Evolutionary conservation across 2,329 filamentous ascomycete species (phyloP).

Genomic region (Aspergillus sp.): DNA sequence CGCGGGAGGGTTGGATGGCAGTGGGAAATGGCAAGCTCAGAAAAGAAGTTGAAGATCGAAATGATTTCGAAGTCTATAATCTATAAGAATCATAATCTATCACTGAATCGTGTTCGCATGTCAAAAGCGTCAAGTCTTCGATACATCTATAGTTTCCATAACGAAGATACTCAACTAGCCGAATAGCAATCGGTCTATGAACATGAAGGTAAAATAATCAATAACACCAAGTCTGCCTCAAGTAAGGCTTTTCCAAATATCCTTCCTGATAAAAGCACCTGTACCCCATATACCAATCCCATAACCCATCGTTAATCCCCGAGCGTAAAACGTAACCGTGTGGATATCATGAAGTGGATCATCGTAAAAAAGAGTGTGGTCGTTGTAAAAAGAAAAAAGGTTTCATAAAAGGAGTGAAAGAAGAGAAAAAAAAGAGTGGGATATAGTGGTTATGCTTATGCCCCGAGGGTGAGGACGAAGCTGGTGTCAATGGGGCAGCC

Average conservation of each 20-base stretch:
- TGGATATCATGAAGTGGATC: not conserved
- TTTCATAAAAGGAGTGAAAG: not conserved
- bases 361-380: not conserved
- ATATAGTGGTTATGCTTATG: constrained; percentile 5
- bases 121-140: not conserved
- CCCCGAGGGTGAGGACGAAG: constrained; percentile 36
- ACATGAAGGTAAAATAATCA: not conserved
- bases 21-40: not conserved
- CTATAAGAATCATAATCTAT: not conserved
- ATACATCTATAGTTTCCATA: not conserved
- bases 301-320: not conserved
- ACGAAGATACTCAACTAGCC: not conserved
- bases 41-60: not conserved
- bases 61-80: not conserved
- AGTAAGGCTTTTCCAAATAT: not conserved
- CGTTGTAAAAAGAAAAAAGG: not conserved
- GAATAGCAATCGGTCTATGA: not conserved
- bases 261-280: not conserved
- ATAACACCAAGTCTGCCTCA: not conserved
- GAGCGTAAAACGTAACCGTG: not conserved
- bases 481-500: constrained; percentile 37
- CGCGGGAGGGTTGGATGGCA: not conserved
- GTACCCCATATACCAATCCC: not conserved
- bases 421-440: not conserved
- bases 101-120: not conserved